Base-by-base conservation (phyloP, 306 rosid genomes). In the Chamaecrista fasciculata region DNA sequence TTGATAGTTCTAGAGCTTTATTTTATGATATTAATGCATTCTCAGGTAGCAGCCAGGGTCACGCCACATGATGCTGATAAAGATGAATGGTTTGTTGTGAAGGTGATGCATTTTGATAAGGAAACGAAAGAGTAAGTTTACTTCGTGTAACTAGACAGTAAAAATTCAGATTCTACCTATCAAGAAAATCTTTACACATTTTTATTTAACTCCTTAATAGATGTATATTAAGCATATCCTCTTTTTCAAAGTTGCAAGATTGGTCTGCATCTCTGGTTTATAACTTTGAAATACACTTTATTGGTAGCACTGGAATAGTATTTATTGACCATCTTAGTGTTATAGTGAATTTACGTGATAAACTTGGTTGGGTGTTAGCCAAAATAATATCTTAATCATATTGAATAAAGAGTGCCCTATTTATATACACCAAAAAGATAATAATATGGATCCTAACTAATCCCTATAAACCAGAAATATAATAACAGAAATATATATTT, bases 11-110 rank as follows among this genome's bases (percentile, higher is more conserved):
- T 76, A 50, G 6, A 43, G 36, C 59, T 69, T 50, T 62, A 60
- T 75, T 60, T 62, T 37, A 53, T 74, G 74, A 34, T 69, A 42
- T 71, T 46, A 71, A 72, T 78, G 9, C 84, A 62, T 46, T 73
- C 47, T 58, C 78, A 95, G 99, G 99, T 95, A 52, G 97, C 99
- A 61, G 99, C 96, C 14, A 89, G 91, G 83, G 99, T 95, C 74
- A 89, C 86, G 15, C 81, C 86, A 65, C 87, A 86, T 58, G 95
- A 89, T 78, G 88, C 91, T 72, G 99, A 91, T 24, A 89, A 89
- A 84, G 95, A 91, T 4, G 99, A 95, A 81, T 95, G 97, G 97
- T 75, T 95, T 77, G 89, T 95, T 58, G 97, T 95, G 4, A 95
- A 95, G 87, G 97, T 95, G 82, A 84, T 86, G 55, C 95, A 89